Percentiles rank a stretch among this genome's conserved stretches.
These are phyloP conservation scores for Kalmanozyma brasiliensis DNA, from an alignment of 1,284 basidiomycete genomes.

Conservation along the genomic window DNA sequence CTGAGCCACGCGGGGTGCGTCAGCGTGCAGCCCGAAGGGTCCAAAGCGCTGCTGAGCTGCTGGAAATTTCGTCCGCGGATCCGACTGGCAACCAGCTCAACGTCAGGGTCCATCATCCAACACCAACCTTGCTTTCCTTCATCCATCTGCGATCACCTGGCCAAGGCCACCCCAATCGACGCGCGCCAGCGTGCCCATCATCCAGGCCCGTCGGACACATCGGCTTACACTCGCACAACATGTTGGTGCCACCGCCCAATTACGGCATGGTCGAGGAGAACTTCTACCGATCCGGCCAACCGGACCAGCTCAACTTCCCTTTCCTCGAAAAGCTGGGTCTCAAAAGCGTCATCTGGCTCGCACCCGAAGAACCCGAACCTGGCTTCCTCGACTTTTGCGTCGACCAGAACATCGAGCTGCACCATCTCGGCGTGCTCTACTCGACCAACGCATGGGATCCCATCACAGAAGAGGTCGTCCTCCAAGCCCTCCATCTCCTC, in stretches of 20 bases:
- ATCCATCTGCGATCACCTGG: not conserved
- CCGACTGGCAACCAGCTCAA: constrained; percentile 1
- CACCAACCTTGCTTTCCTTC: not conserved
- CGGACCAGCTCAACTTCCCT: constrained; percentile 72
- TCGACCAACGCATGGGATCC: constrained; percentile 69
- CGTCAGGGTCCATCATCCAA: not conserved
- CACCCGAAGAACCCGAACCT: constrained; percentile 71
- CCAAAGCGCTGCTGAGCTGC: constrained; percentile 8
- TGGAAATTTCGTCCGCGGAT: constrained; percentile 7
- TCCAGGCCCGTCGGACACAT: not conserved
- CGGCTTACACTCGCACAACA: constrained; percentile 11
- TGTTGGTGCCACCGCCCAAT: constrained; percentile 71
- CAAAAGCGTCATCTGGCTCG: constrained; percentile 72
- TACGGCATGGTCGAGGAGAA: constrained; percentile 72
- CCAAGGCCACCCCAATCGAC: not conserved
- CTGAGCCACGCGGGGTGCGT: constrained; percentile 17
- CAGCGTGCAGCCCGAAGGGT: constrained; percentile 24
- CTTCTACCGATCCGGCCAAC: constrained; percentile 72
- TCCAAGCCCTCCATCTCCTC: constrained; percentile 71
- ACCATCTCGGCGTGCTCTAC: constrained; percentile 70
- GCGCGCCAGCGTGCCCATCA: constrained; percentile 1
- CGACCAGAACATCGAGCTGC: constrained; percentile 66
- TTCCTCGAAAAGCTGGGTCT: constrained; percentile 72
- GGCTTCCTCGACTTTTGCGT: constrained; percentile 67
- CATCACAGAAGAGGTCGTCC: constrained; percentile 71